phyloP scores from a whole-genome alignment of 2,329 filamentous ascomycete genomes.

The Penicillium corylophilum region DNA sequence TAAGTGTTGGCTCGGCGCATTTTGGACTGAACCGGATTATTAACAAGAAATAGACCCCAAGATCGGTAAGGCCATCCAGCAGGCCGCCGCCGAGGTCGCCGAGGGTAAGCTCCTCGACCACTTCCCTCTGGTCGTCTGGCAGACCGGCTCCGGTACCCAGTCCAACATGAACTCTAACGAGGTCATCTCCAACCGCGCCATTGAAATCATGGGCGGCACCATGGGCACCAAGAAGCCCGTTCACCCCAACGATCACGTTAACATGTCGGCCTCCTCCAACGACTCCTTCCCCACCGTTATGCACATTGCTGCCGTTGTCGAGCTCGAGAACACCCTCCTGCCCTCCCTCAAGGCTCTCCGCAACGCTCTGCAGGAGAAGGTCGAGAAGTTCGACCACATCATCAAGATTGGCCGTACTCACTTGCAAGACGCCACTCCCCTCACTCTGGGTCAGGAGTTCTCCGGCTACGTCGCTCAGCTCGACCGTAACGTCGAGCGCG shows the following conservation, averaged over 20 bases:
- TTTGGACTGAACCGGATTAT: not conserved
- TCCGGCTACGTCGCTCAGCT: constrained; percentile 96
- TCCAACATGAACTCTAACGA: constrained; percentile 99
- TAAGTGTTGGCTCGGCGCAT: constrained; percentile 26
- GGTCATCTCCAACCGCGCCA: constrained; percentile 98
- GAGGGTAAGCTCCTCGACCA: constrained; percentile 92
- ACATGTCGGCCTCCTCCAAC: constrained; percentile 98
- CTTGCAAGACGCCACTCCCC: constrained; percentile 91
- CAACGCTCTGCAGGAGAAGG: constrained; percentile 81
- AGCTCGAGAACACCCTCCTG: constrained; percentile 81
- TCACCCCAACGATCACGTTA: constrained; percentile 99
- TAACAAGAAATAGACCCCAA: constrained; percentile 65
- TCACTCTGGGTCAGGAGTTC: constrained; percentile 96
- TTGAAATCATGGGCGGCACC: constrained; percentile 90
- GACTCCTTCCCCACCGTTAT: constrained; percentile 99
- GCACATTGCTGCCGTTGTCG: constrained; percentile 96
- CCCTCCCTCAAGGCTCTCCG: constrained; percentile 80
- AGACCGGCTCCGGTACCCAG: constrained; percentile 97
- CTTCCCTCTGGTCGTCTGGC: constrained; percentile 98
- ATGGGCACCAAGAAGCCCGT: constrained; percentile 98
- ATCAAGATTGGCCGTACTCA: constrained; percentile 99
- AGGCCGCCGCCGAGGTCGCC: constrained; percentile 90
- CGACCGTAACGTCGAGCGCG: constrained; percentile 82
- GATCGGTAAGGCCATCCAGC: constrained; percentile 87
- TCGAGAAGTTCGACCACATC: constrained; percentile 84